Conservation (phyloP, 805 yeast species). For the Lipomyces yamanashiensis region DNA sequence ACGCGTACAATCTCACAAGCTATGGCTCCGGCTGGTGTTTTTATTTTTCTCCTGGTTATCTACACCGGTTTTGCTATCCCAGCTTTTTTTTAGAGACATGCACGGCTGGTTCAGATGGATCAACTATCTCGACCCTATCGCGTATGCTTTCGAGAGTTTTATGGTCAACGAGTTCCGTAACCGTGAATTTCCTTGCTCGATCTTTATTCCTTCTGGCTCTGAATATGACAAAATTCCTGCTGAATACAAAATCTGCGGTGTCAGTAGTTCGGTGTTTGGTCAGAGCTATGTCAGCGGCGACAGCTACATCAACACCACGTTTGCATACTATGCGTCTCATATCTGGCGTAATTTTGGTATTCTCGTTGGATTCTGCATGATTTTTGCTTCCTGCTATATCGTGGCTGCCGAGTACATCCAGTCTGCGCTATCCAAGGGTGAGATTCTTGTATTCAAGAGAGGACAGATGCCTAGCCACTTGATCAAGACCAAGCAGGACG, state of each 20-base stretch:
- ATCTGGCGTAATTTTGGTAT: slow-evolving; percentile 70
- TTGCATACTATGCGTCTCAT: slow-evolving; percentile 52
- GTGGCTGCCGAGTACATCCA: slow-evolving; percentile 59
- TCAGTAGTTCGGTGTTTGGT: slow-evolving; percentile 63
- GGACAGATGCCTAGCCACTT: slow-evolving; percentile 21
- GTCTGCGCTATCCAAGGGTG: slow-evolving; percentile 36
- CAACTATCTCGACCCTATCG: slow-evolving; percentile 52
- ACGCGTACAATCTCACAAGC: slow-evolving; percentile 60
- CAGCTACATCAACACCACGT: slow-evolving; percentile 52
- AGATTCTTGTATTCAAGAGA: slow-evolving; percentile 27
- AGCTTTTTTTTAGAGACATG: slow-evolving; percentile 50
- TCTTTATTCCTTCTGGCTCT: slow-evolving; percentile 54
- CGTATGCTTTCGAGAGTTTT: slow-evolving; percentile 53
- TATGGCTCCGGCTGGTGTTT: slow-evolving; percentile 62
- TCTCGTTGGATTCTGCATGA: slow-evolving; percentile 56
- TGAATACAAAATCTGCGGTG: slow-evolving; percentile 55
- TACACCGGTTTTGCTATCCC: slow-evolving; percentile 65
- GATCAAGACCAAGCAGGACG: slow-evolving; percentile 21
- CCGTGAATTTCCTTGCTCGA: slow-evolving; percentile 48
- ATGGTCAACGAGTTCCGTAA: slow-evolving; percentile 54
- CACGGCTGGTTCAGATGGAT: slow-evolving; percentile 59
- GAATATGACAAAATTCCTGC: slow-evolving; percentile 43
- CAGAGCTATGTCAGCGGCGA: slow-evolving; percentile 56
- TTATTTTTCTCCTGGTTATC: slow-evolving; percentile 55
- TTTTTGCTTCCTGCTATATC: slow-evolving; percentile 61